Conservation (phyloP, 2,329 filamentous ascomycete genomes). For the Ophiostoma sp. region DNA sequence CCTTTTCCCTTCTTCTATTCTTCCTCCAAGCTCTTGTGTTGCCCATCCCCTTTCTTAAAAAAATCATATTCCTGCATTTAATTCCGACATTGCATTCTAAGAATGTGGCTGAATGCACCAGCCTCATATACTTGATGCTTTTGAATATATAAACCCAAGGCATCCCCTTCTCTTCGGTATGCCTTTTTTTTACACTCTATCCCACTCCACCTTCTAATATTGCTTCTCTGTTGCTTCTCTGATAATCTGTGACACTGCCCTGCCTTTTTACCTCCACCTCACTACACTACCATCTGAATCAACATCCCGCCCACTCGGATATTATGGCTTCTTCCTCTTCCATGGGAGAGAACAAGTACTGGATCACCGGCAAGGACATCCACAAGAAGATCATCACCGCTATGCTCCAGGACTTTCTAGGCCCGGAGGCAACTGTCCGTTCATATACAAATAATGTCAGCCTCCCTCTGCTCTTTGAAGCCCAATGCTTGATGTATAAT, state of each 20-base stretch:
- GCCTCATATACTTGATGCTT: not conserved
- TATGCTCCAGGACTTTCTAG: slow-evolving; percentile 54
- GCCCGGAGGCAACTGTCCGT: slow-evolving; percentile 53
- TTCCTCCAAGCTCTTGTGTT: not conserved
- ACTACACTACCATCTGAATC: not conserved
- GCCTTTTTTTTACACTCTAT: not conserved
- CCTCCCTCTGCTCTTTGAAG: too few species aligned
- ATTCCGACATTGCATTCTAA: not conserved
- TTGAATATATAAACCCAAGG: not conserved
- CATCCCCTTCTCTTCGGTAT: not conserved
- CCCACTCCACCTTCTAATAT: not conserved
- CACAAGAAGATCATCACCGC: slow-evolving; percentile 56
- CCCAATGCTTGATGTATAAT: not conserved
- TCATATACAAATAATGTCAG: slow-evolving; percentile 51
- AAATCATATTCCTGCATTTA: not conserved
- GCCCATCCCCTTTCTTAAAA: not conserved
- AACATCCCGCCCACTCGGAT: not conserved
- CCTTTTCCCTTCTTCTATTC: not conserved
- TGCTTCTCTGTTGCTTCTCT: not conserved
- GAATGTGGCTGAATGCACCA: not conserved
- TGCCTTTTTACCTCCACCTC: not conserved
- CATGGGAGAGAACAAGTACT: slow-evolving; percentile 52
- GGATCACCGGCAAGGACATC: slow-evolving; percentile 56
- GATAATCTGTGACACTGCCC: not conserved
- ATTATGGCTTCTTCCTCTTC: slow-evolving; percentile 30